phyloP scores from a whole-genome alignment of 176 grass and related monocot species.

The Chloris gayana region DNA sequence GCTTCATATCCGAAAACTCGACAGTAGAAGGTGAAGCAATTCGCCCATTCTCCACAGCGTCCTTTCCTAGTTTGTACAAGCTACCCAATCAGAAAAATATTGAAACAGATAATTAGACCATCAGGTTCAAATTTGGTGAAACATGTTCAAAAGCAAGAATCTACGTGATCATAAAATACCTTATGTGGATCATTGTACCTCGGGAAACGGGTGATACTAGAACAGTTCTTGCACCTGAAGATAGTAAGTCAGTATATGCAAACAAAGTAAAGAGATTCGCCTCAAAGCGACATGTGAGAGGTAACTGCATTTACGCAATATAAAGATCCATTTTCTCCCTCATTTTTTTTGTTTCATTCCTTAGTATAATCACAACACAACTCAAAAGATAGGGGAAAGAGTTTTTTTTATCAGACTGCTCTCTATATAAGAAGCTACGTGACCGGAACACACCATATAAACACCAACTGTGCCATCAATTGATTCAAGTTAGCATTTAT shows the following conservation, averaged over 20 bases:
- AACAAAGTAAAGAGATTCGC: slow-evolving; percentile 16
- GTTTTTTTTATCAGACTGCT: neutral
- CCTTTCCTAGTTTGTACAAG: slow-evolving; percentile 94
- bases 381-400: neutral
- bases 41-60: slow-evolving; percentile 98
- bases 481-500: neutral
- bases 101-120: slow-evolving; percentile 26
- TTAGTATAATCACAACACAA: neutral
- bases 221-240: slow-evolving; percentile 84
- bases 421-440: slow-evolving; percentile 7
- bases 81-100: slow-evolving; percentile 35
- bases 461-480: neutral
- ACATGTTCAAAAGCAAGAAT: slow-evolving; percentile 21
- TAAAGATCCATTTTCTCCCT: neutral
- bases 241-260: slow-evolving; percentile 32
- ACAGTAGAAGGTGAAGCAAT: slow-evolving; percentile 97
- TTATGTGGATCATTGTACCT: slow-evolving; percentile 87
- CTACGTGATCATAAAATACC: slow-evolving; percentile 47
- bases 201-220: slow-evolving; percentile 80
- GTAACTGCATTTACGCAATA: neutral
- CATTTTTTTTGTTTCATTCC: slow-evolving; percentile 1
- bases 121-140: slow-evolving; percentile 25
- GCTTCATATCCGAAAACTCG: slow-evolving; percentile 92
- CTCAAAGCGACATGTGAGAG: neutral
- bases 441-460: neutral